phyloP scores from a whole-genome alignment of 768 basidiomycete genomes.

The Lentinula aciculospora region DNA sequence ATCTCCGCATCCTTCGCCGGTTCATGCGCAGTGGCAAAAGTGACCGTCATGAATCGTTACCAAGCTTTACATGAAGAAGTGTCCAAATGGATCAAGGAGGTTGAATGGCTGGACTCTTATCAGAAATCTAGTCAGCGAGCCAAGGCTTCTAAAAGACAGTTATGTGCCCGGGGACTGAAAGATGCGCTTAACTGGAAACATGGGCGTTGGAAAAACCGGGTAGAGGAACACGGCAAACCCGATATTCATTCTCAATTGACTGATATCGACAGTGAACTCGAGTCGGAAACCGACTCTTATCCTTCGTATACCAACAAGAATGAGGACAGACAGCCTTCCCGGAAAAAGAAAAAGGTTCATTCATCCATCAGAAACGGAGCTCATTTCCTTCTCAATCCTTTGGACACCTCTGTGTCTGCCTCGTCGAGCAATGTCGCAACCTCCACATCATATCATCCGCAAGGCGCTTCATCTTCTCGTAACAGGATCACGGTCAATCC shows the following conservation, averaged over 20 bases:
- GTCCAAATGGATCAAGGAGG: conserved; percentile 50
- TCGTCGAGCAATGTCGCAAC: conserved; percentile 8
- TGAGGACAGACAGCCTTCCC: not conserved
- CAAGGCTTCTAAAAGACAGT: conserved; percentile 54
- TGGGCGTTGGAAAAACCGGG: conserved; percentile 45
- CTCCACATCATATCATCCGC: conserved; percentile 7
- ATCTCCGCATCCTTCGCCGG: conserved; percentile 52
- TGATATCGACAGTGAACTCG: conserved; percentile 23
- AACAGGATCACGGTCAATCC: conserved; percentile 19
- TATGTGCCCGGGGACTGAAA: conserved; percentile 63
- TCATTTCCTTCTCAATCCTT: conserved; percentile 54
- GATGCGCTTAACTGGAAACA: conserved; percentile 68
- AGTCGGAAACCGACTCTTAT: not conserved
- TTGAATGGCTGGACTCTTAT: conserved; percentile 72
- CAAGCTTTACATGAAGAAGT: conserved; percentile 58
- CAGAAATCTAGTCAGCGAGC: conserved; percentile 39
- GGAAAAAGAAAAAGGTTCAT: conserved; percentile 26
- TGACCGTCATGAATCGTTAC: conserved; percentile 65
- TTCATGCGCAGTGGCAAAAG: conserved; percentile 43
- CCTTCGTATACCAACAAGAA: not conserved
- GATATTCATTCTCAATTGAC: conserved; percentile 32
- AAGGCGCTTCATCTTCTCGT: conserved; percentile 7
- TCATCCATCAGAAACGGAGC: conserved; percentile 39
- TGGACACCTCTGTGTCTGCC: conserved; percentile 23
- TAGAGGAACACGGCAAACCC: conserved; percentile 28